These are phyloP conservation scores for Talaromyces amestolkiae DNA, from an alignment of 2,329 filamentous ascomycete species.

Conservation along the genomic window DNA sequence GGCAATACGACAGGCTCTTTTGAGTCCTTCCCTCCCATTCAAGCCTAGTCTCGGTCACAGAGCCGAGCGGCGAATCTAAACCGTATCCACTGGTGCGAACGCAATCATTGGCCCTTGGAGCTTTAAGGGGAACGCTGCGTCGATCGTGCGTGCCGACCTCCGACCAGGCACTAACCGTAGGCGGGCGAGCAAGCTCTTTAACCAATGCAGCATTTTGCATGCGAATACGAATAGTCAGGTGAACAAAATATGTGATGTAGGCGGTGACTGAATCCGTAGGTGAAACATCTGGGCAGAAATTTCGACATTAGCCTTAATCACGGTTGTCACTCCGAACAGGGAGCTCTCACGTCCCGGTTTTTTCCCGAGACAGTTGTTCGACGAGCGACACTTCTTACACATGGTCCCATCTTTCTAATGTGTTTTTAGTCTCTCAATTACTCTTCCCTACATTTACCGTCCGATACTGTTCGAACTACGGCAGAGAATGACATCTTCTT, in stretches of 20 bases:
- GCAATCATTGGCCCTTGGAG: not conserved
- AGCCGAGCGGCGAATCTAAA: not conserved
- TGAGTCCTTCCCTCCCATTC: not conserved
- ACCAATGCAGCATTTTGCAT: not conserved
- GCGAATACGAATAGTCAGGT: not conserved
- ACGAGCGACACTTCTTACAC: not conserved
- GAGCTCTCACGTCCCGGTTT: not conserved
- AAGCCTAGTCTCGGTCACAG: not conserved
- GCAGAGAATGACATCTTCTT: not conserved
- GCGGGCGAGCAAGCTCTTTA: not conserved
- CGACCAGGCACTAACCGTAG: not conserved
- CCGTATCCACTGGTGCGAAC: not conserved
- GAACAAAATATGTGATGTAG: not conserved
- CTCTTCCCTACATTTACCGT: not conserved
- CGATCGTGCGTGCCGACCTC: not conserved
- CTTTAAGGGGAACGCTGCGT: not conserved
- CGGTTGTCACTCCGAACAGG: not conserved
- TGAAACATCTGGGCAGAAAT: not conserved
- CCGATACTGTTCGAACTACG: not conserved
- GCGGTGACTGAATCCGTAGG: not conserved
- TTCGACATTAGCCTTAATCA: not conserved
- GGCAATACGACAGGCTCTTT: not conserved
- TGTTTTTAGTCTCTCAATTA: not conserved
- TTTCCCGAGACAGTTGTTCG: not conserved
- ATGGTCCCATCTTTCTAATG: not conserved